Evolutionary conservation across 768 basidiomycete species (phyloP), one percentile per base, ranked within the genome.

Genomic region (Hypholoma sublateritium): DNA sequence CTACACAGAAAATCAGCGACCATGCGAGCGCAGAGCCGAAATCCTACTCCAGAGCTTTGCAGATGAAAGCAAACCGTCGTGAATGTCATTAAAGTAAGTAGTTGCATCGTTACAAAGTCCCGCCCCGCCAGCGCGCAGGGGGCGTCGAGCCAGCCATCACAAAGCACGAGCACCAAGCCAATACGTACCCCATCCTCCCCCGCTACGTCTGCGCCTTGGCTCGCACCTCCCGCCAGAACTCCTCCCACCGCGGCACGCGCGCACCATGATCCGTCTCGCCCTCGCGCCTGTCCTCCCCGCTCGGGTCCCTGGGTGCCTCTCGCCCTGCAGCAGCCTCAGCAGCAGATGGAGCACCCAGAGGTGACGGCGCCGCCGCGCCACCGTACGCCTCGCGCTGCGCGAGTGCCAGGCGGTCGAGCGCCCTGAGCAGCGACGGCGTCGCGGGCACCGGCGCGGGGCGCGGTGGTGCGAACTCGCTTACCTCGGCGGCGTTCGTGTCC

Each of bases 401-500:
- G 14, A 72, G 70, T 11, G 78, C 73, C 50, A 88, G 75, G 25
- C 86, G 77, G 60, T 86, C 82, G n/a, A 88, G 69, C 1, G 86
- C 87, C 36, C 77, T 77, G 57, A 87, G 80, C 32, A 87, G 74
- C 2, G 86, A 87, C 0, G 86, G 86, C 2, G 87, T 88, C 21
- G 82, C 80, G 4, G 85, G 83, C 1, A 87, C 79, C 1, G 83
- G 69, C 24, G 69, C 66, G 11, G 6, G 65, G 24, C 28, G 16
- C 39, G 17, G 16, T 43, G 46, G n/a, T 13, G 47, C 37, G 46
- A 34, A 51, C 39, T 47, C 28, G 28, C 28, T 32, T 9, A 32
- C 28, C 28, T 32, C 28, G 28, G 28, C 28, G 28, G 28, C 9
- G 28, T 5, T 32, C 6, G 1, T 32, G 1, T 32, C 55, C 14